These are phyloP conservation scores for Albophoma yamanashiensis DNA, from an alignment of 2,329 filamentous ascomycete species.

Conservation along the genomic window DNA sequence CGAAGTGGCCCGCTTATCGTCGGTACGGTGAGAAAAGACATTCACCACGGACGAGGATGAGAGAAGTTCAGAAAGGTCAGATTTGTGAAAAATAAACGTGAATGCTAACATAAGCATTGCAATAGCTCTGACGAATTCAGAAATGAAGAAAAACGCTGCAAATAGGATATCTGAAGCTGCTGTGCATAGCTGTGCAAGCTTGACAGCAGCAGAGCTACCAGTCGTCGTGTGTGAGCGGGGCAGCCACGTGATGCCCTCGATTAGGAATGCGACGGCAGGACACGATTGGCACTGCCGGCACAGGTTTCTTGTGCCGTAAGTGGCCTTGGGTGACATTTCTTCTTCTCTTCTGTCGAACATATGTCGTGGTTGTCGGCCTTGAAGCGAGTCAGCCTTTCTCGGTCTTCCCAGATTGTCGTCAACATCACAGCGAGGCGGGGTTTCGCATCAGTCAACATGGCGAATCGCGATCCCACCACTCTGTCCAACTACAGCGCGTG, in stretches of 20 bases:
- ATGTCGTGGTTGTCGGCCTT: conserved; percentile 11
- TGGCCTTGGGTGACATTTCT: background rate
- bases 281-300: background rate
- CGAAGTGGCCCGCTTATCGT: background rate
- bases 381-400: conserved; percentile 7
- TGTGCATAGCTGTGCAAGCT: too few species aligned
- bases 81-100: background rate
- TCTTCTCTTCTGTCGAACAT: conserved; percentile 1
- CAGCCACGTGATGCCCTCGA: background rate
- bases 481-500: conserved; percentile 86
- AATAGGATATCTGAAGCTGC: too few species aligned
- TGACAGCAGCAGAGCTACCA: too few species aligned
- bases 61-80: background rate
- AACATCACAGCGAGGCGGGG: background rate
- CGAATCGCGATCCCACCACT: conserved; percentile 71
- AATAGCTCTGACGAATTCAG: background rate
- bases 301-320: background rate
- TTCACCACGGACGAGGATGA: background rate
- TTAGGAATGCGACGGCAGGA: background rate
- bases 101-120: background rate
- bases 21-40: background rate
- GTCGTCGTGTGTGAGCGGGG: background rate
- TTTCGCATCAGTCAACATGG: conserved; percentile 21
- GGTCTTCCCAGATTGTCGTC: conserved; percentile 1
- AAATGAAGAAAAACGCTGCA: background rate